Evolutionary conservation across 2,329 filamentous ascomycete genomes (phyloP).

Genomic region (Penicillium hesseltinei): DNA sequence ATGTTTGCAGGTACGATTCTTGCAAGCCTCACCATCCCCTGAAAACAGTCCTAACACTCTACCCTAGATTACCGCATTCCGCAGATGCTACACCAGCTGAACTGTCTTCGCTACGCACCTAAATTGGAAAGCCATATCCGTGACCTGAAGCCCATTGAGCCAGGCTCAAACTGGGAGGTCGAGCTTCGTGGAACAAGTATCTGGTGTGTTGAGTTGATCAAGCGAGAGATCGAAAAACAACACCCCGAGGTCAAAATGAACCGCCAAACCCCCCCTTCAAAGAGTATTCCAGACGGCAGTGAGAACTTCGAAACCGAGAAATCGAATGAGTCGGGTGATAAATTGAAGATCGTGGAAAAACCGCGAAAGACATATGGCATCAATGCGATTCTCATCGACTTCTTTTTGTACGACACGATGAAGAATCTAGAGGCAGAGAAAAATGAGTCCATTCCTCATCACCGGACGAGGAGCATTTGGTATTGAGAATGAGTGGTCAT

Average conservation of each 20-base stretch:
- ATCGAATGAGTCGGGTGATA: slow-evolving; percentile 13
- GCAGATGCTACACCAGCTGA: slow-evolving; percentile 81
- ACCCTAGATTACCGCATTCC: slow-evolving; percentile 82
- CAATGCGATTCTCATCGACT: slow-evolving; percentile 94
- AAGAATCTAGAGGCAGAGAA: slow-evolving; percentile 73
- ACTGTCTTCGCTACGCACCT: slow-evolving; percentile 81
- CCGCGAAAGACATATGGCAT: slow-evolving; percentile 40
- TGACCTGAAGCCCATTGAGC: slow-evolving; percentile 62
- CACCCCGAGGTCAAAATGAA: slow-evolving; percentile 63
- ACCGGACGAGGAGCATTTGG: slow-evolving; percentile 91
- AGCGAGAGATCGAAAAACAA: slow-evolving; percentile 70
- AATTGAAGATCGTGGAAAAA: slow-evolving; percentile 17
- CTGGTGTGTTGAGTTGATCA: slow-evolving; percentile 90
- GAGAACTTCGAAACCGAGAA: slow-evolving; percentile 6
- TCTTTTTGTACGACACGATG: slow-evolving; percentile 93
- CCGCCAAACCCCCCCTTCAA: not conserved
- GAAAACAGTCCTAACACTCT: not conserved
- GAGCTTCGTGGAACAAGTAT: slow-evolving; percentile 92
- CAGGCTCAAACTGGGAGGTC: slow-evolving; percentile 75
- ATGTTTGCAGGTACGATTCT: slow-evolving; percentile 75
- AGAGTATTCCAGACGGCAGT: not conserved
- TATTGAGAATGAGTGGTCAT: slow-evolving; percentile 56
- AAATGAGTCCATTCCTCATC: slow-evolving; percentile 66
- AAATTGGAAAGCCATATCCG: slow-evolving; percentile 70
- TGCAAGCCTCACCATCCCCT: not conserved